Evolutionary conservation across 2,329 filamentous ascomycete species (phyloP).

Genomic region (Curvularia sp.): DNA sequence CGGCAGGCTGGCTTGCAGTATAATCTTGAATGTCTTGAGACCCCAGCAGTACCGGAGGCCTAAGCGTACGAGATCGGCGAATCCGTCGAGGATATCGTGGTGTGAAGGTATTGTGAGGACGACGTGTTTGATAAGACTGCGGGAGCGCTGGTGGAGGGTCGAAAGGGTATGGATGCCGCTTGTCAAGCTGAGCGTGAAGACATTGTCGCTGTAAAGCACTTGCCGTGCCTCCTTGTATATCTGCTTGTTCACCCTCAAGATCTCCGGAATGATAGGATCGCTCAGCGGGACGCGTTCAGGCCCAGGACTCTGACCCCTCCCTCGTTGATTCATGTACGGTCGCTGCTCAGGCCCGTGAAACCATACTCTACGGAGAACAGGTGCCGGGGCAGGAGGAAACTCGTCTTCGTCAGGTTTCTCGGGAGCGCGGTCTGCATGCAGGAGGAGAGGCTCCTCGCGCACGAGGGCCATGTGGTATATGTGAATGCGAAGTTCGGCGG

Average conservation of each 20-base stretch:
- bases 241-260: slow-evolving; percentile 52
- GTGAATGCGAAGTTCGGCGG: slow-evolving; percentile 56
- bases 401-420: slow-evolving; percentile 23
- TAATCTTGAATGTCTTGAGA: slow-evolving; percentile 52
- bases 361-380: slow-evolving; percentile 2
- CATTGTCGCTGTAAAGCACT: slow-evolving; percentile 44
- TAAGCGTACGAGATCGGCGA: slow-evolving; percentile 56
- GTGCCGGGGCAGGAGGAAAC: neutral
- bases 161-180: slow-evolving; percentile 50
- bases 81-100: slow-evolving; percentile 57
- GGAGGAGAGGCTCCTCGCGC: slow-evolving; percentile 38
- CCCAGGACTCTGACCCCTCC: neutral
- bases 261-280: slow-evolving; percentile 50
- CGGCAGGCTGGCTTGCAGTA: slow-evolving; percentile 45
- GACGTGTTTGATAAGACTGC: slow-evolving; percentile 55
- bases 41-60: slow-evolving; percentile 57
- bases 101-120: slow-evolving; percentile 55
- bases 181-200: slow-evolving; percentile 49
- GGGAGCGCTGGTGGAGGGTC: slow-evolving; percentile 53
- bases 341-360: neutral
- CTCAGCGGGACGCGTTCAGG: slow-evolving; percentile 6
- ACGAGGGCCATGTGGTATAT: slow-evolving; percentile 53
- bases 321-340: neutral
- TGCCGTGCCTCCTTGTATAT: slow-evolving; percentile 48
- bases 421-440: slow-evolving; percentile 33